Evolutionary conservation across 148 eudicot species (phyloP).

Genomic region (Linanthus parryae): DNA sequence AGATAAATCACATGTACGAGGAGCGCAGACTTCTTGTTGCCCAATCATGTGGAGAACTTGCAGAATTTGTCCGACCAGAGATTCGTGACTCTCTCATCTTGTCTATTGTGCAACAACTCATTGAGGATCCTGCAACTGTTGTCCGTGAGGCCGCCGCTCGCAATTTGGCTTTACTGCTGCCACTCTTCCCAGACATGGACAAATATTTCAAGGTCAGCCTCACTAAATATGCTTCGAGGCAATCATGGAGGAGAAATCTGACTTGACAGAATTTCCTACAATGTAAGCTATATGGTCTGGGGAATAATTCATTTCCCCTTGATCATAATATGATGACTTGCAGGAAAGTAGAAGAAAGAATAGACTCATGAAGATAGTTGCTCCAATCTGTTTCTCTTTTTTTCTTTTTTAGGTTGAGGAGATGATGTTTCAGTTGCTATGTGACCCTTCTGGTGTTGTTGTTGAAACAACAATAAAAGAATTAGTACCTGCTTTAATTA

Average conservation of each 20-base stretch:
- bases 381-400: constrained; percentile 36
- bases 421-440: constrained; percentile 89
- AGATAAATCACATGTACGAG: constrained; percentile 97
- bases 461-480: constrained; percentile 88
- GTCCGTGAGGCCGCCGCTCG: constrained; percentile 99
- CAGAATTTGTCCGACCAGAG: constrained; percentile 92
- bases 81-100: constrained; percentile 96
- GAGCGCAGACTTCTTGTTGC: constrained; percentile 99
- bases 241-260: constrained; percentile 96
- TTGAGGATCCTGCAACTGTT: constrained; percentile 94
- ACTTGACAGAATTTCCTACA: constrained; percentile 94
- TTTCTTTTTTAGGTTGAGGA: constrained; percentile 85
- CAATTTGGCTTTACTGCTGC: constrained; percentile 95
- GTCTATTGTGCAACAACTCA: constrained; percentile 94
- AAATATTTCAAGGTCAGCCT: constrained; percentile 99
- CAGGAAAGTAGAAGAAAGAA: constrained; percentile 12
- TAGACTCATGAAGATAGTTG: constrained; percentile 11
- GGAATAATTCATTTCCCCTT: constrained; percentile 66
- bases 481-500: constrained; percentile 73
- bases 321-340: constrained; percentile 50
- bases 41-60: constrained; percentile 99
- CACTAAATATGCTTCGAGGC: constrained; percentile 98
- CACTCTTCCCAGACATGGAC: constrained; percentile 88
- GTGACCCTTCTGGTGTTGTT: constrained; percentile 93
- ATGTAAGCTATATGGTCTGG: constrained; percentile 98